phyloP scores from a whole-genome alignment of 352 stramenopile genomes.

The Pythium coloratum region DNA sequence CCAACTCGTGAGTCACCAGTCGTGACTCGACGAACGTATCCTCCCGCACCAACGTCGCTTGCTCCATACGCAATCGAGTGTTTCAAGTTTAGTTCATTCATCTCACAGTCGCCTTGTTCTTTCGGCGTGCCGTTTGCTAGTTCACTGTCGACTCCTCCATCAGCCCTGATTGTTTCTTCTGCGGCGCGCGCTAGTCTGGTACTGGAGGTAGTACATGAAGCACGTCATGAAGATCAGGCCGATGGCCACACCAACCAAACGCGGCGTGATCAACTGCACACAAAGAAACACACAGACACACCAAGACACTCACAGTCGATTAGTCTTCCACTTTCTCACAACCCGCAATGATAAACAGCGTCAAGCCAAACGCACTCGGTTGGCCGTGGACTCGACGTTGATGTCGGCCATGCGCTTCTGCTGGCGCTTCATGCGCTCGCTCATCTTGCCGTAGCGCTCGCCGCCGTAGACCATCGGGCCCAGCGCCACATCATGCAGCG shows the following conservation, averaged over 20 bases:
- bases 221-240: slow-evolving; percentile 51
- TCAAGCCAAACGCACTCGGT: slow-evolving; percentile 33
- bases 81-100: not conserved
- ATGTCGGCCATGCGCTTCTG: slow-evolving; percentile 48
- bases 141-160: not conserved
- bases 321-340: not conserved
- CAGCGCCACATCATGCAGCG: slow-evolving; percentile 52
- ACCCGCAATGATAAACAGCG: not conserved
- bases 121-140: not conserved
- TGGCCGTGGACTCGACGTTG: slow-evolving; percentile 34
- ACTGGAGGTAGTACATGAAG: slow-evolving; percentile 61
- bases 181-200: slow-evolving; percentile 39
- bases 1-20: too few species aligned
- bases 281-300: slow-evolving; percentile 8
- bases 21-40: too few species aligned
- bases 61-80: too few species aligned
- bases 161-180: slow-evolving; percentile 9
- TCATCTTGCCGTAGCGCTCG: slow-evolving; percentile 84
- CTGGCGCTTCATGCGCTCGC: slow-evolving; percentile 77
- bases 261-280: slow-evolving; percentile 57
- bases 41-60: not conserved
- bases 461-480: slow-evolving; percentile 81
- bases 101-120: not conserved
- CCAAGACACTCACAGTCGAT: not conserved
- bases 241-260: slow-evolving; percentile 60